Percentiles rank a stretch among this genome's conserved stretches.
Conservation (phyloP, 768 basidiomycete genomes). For the Termitomyces bulborhizus region DNA sequence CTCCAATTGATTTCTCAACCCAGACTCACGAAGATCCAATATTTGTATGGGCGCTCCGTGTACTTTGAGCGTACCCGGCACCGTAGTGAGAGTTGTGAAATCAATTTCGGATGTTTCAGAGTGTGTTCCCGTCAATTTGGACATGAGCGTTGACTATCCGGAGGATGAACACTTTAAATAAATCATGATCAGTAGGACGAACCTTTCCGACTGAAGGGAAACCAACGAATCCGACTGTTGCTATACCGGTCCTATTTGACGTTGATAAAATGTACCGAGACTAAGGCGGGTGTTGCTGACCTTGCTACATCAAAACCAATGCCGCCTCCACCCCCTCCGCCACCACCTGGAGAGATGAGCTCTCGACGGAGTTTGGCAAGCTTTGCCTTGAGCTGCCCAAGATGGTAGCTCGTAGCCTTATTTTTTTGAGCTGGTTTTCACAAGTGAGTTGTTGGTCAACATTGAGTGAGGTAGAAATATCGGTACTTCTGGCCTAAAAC, state of each 20-base stretch:
- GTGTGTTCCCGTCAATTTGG: constrained; percentile 92
- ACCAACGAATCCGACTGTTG: constrained; percentile 90
- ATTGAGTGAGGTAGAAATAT: not conserved
- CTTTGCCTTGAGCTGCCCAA: constrained; percentile 97
- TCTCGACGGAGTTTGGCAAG: constrained; percentile 95
- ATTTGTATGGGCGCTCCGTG: constrained; percentile 97
- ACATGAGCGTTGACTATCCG: constrained; percentile 83
- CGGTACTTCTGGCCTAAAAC: constrained; percentile 70
- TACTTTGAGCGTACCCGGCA: constrained; percentile 90
- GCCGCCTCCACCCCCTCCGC: constrained; percentile 85
- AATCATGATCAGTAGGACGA: not conserved
- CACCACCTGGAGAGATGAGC: constrained; percentile 71
- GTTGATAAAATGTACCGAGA: not conserved
- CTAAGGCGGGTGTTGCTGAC: constrained; percentile 16
- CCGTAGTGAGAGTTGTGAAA: constrained; percentile 94
- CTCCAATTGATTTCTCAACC: not conserved
- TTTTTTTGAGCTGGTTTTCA: constrained; percentile 78
- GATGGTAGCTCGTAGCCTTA: constrained; percentile 93
- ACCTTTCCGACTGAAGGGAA: constrained; percentile 97
- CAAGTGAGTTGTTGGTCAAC: constrained; percentile 11
- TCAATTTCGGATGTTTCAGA: constrained; percentile 96
- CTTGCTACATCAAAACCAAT: constrained; percentile 95
- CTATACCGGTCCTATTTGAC: constrained; percentile 76
- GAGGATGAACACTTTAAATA: not conserved
- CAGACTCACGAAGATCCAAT: constrained; percentile 72